These are phyloP conservation scores for Pseudomonodictys pantanalensis DNA, from an alignment of 495 filamentous ascomycete genomes.

Conservation along the genomic window DNA sequence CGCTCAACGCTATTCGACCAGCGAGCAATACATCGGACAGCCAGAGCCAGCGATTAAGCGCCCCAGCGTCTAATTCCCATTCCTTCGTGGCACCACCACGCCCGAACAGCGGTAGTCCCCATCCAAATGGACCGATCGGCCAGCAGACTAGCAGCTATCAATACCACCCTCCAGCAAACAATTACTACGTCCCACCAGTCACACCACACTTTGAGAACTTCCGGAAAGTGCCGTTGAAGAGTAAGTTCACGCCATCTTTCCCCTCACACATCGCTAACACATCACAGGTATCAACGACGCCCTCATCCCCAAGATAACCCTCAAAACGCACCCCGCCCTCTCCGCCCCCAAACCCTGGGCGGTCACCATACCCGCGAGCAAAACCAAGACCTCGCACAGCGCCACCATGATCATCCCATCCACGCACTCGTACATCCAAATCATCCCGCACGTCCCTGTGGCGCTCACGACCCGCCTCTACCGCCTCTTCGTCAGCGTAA, in stretches of 20 bases:
- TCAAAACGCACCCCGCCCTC: slow-evolving; percentile 65
- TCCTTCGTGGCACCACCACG: slow-evolving; percentile 30
- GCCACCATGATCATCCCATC: slow-evolving; percentile 63
- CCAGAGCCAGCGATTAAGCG: slow-evolving; percentile 19
- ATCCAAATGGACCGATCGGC: slow-evolving; percentile 18
- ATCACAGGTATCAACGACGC: slow-evolving; percentile 29
- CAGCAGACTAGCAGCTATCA: slow-evolving; percentile 19
- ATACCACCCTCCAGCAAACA: slow-evolving; percentile 20
- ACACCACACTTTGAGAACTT: slow-evolving; percentile 15
- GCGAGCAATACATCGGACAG: slow-evolving; percentile 25
- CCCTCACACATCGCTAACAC: slow-evolving; percentile 12
- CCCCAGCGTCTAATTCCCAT: slow-evolving; percentile 14
- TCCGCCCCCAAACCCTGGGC: slow-evolving; percentile 47
- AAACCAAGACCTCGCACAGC: slow-evolving; percentile 62
- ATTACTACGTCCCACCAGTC: slow-evolving; percentile 24
- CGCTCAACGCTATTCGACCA: slow-evolving; percentile 28
- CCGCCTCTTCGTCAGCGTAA: slow-evolving; percentile 61
- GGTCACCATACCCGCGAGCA: slow-evolving; percentile 59
- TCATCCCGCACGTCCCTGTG: slow-evolving; percentile 58
- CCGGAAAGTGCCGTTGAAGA: slow-evolving; percentile 24
- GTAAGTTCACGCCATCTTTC: slow-evolving; percentile 13
- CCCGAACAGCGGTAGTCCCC: slow-evolving; percentile 33
- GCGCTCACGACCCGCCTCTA: slow-evolving; percentile 57
- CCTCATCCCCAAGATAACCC: slow-evolving; percentile 43
- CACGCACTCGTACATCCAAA: slow-evolving; percentile 62